A percentile compares a stretch with the other conserved stretches of the same genome.
Conservation (phyloP, 176 grass and related monocot species). For the Dendrocalamus sinicus region DNA sequence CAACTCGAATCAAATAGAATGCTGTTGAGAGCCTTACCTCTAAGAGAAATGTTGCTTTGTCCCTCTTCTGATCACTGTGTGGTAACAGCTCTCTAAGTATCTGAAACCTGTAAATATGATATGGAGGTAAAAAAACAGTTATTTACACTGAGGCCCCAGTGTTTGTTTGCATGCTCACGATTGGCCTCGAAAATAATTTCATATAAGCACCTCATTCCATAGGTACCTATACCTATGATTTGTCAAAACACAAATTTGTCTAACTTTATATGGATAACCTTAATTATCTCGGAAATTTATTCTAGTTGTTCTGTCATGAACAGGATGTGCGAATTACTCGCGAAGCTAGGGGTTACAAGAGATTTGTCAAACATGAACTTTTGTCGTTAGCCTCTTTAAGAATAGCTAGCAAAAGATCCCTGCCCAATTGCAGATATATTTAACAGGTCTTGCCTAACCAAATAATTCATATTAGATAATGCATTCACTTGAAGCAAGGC, state of each 20-base stretch:
- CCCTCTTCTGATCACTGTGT: conserved; percentile 97
- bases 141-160: neutral
- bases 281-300: neutral
- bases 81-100: conserved; percentile 97
- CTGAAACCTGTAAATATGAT: conserved; percentile 83
- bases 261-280: conserved; percentile 6
- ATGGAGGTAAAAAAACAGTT: conserved; percentile 1
- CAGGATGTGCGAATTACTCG: neutral
- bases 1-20: neutral
- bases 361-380: neutral
- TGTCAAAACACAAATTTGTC: neutral
- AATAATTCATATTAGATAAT: neutral
- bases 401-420: neutral
- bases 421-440: neutral
- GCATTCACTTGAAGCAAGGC: neutral
- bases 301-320: neutral
- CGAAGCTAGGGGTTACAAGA: neutral
- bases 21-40: conserved; percentile 58
- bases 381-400: neutral
- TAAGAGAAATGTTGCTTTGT: conserved; percentile 95
- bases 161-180: neutral
- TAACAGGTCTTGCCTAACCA: neutral
- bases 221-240: conserved; percentile 3
- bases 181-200: conserved; percentile 10
- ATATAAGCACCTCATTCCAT: neutral